Percentiles rank a stretch among this genome's conserved stretches.
phyloP scores from a whole-genome alignment of 441 rosid species.

The Syzygium syzygioides region DNA sequence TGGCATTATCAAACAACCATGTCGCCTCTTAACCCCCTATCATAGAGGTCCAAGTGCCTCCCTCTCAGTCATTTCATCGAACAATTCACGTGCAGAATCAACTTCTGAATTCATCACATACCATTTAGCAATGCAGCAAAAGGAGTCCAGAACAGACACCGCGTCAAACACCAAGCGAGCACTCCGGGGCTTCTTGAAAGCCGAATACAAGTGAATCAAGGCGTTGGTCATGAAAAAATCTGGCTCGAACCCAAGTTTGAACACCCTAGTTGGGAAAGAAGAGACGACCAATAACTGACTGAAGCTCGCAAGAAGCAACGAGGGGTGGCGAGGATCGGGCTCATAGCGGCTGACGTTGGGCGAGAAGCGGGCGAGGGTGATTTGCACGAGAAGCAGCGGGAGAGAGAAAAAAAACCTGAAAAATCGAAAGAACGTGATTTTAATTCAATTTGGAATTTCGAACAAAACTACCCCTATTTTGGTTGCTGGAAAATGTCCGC shows the following conservation, averaged over 20 bases:
- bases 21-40: slow-evolving; percentile 33
- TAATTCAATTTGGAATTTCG: too few relatives aligned
- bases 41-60: slow-evolving; percentile 36
- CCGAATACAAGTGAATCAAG: slow-evolving; percentile 24
- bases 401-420: neutral
- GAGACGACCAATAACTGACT: neutral
- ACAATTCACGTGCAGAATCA: slow-evolving; percentile 22
- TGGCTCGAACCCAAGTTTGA: slow-evolving; percentile 19
- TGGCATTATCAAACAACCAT: neutral
- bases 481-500: too few relatives aligned
- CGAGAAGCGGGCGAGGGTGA: too few relatives aligned
- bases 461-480: too few relatives aligned
- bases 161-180: slow-evolving; percentile 28
- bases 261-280: slow-evolving; percentile 1
- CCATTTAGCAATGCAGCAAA: slow-evolving; percentile 43
- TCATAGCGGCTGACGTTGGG: too few relatives aligned
- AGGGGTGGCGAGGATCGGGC: neutral
- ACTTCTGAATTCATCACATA: slow-evolving; percentile 29
- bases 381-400: neutral
- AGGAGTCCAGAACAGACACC: slow-evolving; percentile 33
- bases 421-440: too few relatives aligned
- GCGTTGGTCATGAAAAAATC: slow-evolving; percentile 22
- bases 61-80: slow-evolving; percentile 24
- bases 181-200: slow-evolving; percentile 24
- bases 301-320: neutral